Evolutionary conservation across 2,329 filamentous ascomycete species (phyloP), one percentile per base, ranked within the genome.

Genomic region (Monascus ruber): DNA sequence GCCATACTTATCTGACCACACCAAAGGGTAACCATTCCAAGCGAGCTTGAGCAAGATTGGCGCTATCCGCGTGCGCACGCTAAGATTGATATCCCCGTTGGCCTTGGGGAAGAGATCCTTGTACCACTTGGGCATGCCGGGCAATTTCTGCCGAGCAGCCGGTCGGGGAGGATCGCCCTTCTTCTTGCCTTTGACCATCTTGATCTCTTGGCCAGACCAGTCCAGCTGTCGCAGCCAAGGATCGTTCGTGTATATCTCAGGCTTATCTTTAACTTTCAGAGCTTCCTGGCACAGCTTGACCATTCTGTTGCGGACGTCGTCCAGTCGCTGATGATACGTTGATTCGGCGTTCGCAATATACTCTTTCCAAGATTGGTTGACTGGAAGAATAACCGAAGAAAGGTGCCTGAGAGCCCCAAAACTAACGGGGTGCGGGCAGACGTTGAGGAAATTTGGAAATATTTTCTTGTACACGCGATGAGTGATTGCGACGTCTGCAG

Each of bases 101-200:
- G 66, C 80, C 41, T 78, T 86, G 1, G 73, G 51, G 51, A 93
- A 94, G 1, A 98, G 69, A 57, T 87, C 86, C 55, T 91, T 95
- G 65, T 94, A 98, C 91, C 91, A 98, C 47, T 83, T 74, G 0
- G 91, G 91, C 83, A 85, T 91, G 9, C 91, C 91, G 0, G 89
- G 88, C 65, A 83, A 86, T 70, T 96, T 98, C 59, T 98, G 91
- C 34, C 83, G 73, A 7, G 80, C 80, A 5, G 80, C 83, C 26
- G 82, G 86, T 34, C 86, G 72, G 2, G 83, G 82, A 7, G 82
- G 79, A 40, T 93, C 85, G 6, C 68, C 71, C 60, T 94, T 95
- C 63, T 83, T 88, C 67, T 91, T 95, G 3, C 81, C 83, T 58
- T 95, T 96, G 24, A 79, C 80, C 83, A 89, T 91, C 56, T 77